Evolutionary conservation across 208 protist species (phyloP).

Genomic region (Crithidia fasciculata): DNA sequence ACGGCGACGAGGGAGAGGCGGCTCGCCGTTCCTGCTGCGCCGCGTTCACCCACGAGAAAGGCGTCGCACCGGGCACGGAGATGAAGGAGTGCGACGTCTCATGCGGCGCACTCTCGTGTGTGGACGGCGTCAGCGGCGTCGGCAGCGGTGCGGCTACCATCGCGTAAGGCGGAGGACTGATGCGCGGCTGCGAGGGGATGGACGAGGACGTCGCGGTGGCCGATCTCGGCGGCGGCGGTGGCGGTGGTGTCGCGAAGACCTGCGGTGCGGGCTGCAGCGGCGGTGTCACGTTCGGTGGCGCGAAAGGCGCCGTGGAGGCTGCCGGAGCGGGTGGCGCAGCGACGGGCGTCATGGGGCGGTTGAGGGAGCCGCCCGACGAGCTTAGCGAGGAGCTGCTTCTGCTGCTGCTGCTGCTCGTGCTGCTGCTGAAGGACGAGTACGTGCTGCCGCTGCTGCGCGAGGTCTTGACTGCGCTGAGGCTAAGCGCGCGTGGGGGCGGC

Average conservation of each 20-base stretch:
- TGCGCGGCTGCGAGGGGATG: neutral
- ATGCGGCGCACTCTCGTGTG: neutral
- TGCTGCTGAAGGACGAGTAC: slow-evolving; percentile 23
- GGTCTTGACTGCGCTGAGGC: slow-evolving; percentile 12
- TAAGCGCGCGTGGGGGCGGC: slow-evolving; percentile 5
- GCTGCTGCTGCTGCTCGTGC: slow-evolving; percentile 17
- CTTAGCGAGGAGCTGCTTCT: slow-evolving; percentile 18
- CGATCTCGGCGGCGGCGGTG: no score
- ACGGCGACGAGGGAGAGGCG: neutral
- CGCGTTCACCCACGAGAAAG: slow-evolving; percentile 21
- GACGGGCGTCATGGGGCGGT: slow-evolving; percentile 3
- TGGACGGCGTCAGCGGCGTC: neutral
- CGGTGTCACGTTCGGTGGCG: neutral
- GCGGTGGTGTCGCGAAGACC: neutral
- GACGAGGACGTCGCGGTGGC: neutral
- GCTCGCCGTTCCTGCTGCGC: slow-evolving; percentile 3
- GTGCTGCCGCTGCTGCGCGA: slow-evolving; percentile 31
- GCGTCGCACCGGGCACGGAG: slow-evolving; percentile 9
- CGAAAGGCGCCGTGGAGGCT: neutral
- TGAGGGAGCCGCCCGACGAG: slow-evolving; percentile 11
- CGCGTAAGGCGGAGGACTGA: slow-evolving; percentile 8
- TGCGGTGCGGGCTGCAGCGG: neutral
- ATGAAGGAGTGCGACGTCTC: slow-evolving; percentile 3
- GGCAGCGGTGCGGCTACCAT: neutral
- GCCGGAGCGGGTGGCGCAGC: neutral